These are phyloP conservation scores for Lipomyces chichibuensis DNA, from an alignment of 805 yeast species.

Conservation along the genomic window DNA sequence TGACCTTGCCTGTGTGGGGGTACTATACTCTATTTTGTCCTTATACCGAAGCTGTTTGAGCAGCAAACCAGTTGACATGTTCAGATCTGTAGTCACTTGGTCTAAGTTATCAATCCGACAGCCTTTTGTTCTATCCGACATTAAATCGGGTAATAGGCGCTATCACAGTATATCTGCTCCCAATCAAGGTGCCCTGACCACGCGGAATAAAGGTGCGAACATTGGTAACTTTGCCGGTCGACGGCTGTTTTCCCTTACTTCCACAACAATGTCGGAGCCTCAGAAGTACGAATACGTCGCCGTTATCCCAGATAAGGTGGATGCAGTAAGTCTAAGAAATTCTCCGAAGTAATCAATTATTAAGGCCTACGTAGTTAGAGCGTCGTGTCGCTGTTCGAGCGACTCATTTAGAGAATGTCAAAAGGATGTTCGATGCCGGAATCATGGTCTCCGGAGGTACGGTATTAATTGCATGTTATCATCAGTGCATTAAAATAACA, in stretches of 20 bases:
- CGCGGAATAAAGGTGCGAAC: not conserved
- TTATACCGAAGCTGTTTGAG: not conserved
- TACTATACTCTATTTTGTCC: not conserved
- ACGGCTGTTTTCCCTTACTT: constrained; percentile 1
- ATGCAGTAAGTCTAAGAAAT: constrained; percentile 44
- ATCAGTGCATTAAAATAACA: not conserved
- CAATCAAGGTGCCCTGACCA: not conserved
- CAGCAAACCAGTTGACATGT: not conserved
- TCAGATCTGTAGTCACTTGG: not conserved
- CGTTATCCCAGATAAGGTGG: constrained; percentile 69
- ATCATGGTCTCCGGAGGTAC: constrained; percentile 47
- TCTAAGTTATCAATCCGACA: not conserved
- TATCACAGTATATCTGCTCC: not conserved
- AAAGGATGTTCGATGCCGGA: constrained; percentile 43
- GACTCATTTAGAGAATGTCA: constrained; percentile 47
- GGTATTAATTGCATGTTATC: not conserved
- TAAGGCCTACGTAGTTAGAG: constrained; percentile 22
- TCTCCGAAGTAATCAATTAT: too few relatives aligned
- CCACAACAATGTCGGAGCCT: constrained; percentile 23
- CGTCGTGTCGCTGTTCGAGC: constrained; percentile 48
- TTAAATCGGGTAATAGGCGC: not conserved
- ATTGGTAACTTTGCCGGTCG: not conserved
- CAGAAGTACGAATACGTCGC: constrained; percentile 61
- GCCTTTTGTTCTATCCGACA: not conserved
- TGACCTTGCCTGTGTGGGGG: not conserved